These are phyloP conservation scores for Sarocladium oryzae DNA, from an alignment of 2,329 filamentous ascomycete species.

Conservation along the genomic window DNA sequence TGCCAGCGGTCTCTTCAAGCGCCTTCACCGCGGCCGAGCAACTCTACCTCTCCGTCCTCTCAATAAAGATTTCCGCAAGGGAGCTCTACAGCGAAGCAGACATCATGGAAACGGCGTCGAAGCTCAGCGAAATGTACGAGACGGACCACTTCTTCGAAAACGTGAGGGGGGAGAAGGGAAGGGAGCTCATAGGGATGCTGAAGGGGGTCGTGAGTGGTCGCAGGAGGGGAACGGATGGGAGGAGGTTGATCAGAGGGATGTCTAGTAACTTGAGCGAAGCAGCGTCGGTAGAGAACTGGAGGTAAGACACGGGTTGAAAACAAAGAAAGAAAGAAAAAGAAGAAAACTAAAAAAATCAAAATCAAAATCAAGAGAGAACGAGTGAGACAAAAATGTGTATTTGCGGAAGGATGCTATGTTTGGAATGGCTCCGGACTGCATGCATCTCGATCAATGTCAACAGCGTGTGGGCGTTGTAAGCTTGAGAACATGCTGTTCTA, in stretches of 20 bases:
- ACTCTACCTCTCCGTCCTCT: constrained; percentile 20
- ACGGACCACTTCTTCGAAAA: constrained; percentile 19
- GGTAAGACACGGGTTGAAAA: not conserved
- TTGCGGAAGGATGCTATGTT: too few species aligned
- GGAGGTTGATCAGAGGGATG: constrained; percentile 10
- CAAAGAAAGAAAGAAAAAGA: too few species aligned
- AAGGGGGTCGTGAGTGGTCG: not conserved
- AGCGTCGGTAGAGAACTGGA: constrained; percentile 6
- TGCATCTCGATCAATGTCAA: too few species aligned
- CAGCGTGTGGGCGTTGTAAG: too few species aligned
- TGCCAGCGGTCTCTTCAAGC: constrained; percentile 12
- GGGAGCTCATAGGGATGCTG: constrained; percentile 10
- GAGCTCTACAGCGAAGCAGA: constrained; percentile 18
- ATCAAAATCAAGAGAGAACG: too few species aligned
- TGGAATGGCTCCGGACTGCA: too few species aligned
- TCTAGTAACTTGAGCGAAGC: constrained; percentile 1
- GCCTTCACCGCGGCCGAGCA: constrained; percentile 19
- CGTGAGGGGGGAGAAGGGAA: constrained; percentile 15
- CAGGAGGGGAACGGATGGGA: constrained; percentile 10
- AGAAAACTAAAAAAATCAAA: too few species aligned
- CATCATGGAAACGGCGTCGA: constrained; percentile 17
- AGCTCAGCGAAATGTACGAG: constrained; percentile 23
- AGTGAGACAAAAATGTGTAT: too few species aligned
- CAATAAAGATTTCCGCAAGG: constrained; percentile 16
- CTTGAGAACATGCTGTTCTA: too few species aligned